A percentile compares a stretch with the other conserved stretches of the same genome.
phyloP scores from a whole-genome alignment of 768 basidiomycete genomes.

The Boletus insuetus region DNA sequence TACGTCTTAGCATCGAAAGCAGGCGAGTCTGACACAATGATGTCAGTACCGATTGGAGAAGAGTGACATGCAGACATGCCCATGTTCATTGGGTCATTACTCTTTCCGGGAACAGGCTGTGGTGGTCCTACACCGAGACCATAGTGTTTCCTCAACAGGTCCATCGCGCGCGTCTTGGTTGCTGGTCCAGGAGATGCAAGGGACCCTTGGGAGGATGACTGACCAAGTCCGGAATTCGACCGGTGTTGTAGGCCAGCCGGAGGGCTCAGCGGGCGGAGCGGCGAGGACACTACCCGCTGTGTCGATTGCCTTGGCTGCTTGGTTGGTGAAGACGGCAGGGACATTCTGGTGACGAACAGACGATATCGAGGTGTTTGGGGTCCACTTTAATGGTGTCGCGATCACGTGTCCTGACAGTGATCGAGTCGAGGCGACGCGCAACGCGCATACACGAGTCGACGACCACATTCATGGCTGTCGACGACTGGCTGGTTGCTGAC shows the following conservation, averaged over 20 bases:
- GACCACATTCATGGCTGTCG: constrained; percentile 12
- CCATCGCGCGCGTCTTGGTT: constrained; percentile 61
- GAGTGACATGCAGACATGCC: constrained; percentile 41
- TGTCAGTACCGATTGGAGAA: neutral
- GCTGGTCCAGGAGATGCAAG: constrained; percentile 30
- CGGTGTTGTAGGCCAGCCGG: constrained; percentile 19
- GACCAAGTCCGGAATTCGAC: constrained; percentile 15
- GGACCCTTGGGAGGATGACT: constrained; percentile 23
- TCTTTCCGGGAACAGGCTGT: constrained; percentile 52
- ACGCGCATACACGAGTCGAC: neutral
- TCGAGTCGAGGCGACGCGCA: neutral
- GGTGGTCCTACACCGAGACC: constrained; percentile 77
- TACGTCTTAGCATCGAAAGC: constrained; percentile 82
- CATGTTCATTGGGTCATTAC: constrained; percentile 78
- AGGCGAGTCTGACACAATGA: constrained; percentile 56
- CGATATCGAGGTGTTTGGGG: no score
- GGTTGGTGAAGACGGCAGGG: constrained; percentile 13
- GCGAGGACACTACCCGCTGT: constrained; percentile 41
- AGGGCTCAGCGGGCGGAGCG: constrained; percentile 43
- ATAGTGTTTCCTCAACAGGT: constrained; percentile 83
- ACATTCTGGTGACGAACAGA: constrained; percentile 1
- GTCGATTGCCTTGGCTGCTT: constrained; percentile 24
- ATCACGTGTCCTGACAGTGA: constrained; percentile 24
- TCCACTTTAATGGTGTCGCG: constrained; percentile 12
- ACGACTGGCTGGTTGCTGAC: constrained; percentile 48